phyloP scores from a whole-genome alignment of 164 flowering plant genomes.

The Vitis vinifera region ASM3070453v1 NC_081815.1:7697001-7697500 shows the following conservation, averaged over 20 bases:
- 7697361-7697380: not conserved
- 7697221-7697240: constrained; percentile 47
- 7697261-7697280: constrained; percentile 83
- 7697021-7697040: not conserved
- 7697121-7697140: not conserved
- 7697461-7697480: constrained; percentile 35
- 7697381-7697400: constrained; percentile 1
- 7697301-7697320: constrained; percentile 60
- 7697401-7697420: constrained; percentile 13
- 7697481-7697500: not conserved
- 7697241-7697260: constrained; percentile 61
- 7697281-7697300: constrained; percentile 66
- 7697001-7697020: too few relatives aligned
- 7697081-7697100: not conserved
- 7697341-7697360: constrained; percentile 13
- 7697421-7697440: constrained; percentile 42
- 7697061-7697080: not conserved
- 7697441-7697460: constrained; percentile 58
- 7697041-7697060: not conserved
- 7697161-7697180: constrained; percentile 71
- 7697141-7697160: constrained; percentile 70
- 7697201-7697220: constrained; percentile 77
- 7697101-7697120: not conserved
- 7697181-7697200: constrained; percentile 87
- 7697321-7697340: constrained; percentile 54